phyloP scores from a whole-genome alignment of 1,284 basidiomycete genomes.

The Blastosporella zonata region DNA sequence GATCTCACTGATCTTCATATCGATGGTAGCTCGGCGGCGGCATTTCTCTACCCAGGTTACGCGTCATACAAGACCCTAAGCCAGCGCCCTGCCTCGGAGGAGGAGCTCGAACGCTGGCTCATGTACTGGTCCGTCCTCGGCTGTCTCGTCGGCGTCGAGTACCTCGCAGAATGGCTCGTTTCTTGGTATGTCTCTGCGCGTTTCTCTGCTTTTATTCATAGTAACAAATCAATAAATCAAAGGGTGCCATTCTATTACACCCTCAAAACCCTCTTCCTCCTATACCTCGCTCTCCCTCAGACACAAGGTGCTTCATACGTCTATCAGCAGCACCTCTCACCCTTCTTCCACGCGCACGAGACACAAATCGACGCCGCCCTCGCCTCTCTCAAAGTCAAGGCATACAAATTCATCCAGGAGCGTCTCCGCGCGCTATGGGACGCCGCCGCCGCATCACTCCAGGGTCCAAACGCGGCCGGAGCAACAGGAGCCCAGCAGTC shows the following conservation, averaged over 20 bases:
- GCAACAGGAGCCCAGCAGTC: conserved; percentile 8
- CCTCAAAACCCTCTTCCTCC: conserved; percentile 79
- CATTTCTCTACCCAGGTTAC: conserved; percentile 82
- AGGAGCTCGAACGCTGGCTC: conserved; percentile 80
- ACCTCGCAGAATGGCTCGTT: conserved; percentile 79
- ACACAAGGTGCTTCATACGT: conserved; percentile 81
- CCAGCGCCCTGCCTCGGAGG: conserved; percentile 74
- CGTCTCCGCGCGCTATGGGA: conserved; percentile 62
- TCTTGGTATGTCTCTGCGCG: conserved; percentile 56
- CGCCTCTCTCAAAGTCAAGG: conserved; percentile 54
- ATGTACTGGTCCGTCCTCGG: conserved; percentile 91
- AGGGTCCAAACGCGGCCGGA: conserved; percentile 24
- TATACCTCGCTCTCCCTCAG: conserved; percentile 89
- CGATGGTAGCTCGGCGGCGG: conserved; percentile 53
- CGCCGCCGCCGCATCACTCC: conserved; percentile 45
- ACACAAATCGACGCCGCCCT: conserved; percentile 76
- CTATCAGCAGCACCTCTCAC: conserved; percentile 73
- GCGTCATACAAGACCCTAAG: conserved; percentile 84
- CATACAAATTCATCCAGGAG: conserved; percentile 65
- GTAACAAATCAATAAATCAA: conserved; percentile 10
- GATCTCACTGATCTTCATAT: not conserved
- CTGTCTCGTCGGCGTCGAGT: conserved; percentile 70
- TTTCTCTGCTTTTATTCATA: not conserved
- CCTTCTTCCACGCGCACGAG: conserved; percentile 78
- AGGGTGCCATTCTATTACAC: conserved; percentile 90